Evolutionary conservation across 1,284 basidiomycete genomes (phyloP).

Genomic region (Porogramme epimiltina): DNA sequence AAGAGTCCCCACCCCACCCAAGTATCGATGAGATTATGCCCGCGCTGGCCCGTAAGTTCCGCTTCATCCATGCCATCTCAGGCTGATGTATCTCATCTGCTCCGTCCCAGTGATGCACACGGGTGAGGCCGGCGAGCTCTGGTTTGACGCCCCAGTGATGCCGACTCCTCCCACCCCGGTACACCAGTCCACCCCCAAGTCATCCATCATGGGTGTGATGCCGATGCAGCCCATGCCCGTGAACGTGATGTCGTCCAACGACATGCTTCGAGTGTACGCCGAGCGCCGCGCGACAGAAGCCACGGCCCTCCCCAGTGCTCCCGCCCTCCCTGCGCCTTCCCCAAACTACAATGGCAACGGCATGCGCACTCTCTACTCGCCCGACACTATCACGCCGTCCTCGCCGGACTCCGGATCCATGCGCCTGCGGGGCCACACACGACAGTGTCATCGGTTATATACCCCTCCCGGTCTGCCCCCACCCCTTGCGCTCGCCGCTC

Average conservation of each 20-base stretch:
- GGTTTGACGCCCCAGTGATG: constrained; percentile 36
- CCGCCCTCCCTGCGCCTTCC: constrained; percentile 25
- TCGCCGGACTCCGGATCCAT: constrained; percentile 13
- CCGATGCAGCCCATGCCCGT: constrained; percentile 47
- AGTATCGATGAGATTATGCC: constrained; percentile 61
- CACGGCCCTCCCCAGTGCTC: constrained; percentile 19
- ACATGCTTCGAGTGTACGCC: constrained; percentile 75
- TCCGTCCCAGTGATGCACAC: constrained; percentile 69
- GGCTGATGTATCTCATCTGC: background rate
- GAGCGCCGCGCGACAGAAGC: constrained; percentile 45
- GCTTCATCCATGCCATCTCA: background rate
- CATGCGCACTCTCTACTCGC: constrained; percentile 40
- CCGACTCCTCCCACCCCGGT: constrained; percentile 36
- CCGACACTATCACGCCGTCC: constrained; percentile 20
- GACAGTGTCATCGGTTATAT: constrained; percentile 7
- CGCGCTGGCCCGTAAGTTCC: constrained; percentile 57
- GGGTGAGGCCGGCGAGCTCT: constrained; percentile 43
- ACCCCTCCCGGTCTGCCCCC: background rate
- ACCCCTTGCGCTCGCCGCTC: background rate
- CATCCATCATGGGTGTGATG: constrained; percentile 43
- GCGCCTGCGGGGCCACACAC: constrained; percentile 2
- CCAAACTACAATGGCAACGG: constrained; percentile 34
- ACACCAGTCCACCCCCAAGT: constrained; percentile 36
- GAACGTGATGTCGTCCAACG: constrained; percentile 65
- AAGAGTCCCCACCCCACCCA: constrained; percentile 26